Evolutionary conservation across 1,284 basidiomycete species (phyloP).

Genomic region (Fomitopsis pinicola): DNA sequence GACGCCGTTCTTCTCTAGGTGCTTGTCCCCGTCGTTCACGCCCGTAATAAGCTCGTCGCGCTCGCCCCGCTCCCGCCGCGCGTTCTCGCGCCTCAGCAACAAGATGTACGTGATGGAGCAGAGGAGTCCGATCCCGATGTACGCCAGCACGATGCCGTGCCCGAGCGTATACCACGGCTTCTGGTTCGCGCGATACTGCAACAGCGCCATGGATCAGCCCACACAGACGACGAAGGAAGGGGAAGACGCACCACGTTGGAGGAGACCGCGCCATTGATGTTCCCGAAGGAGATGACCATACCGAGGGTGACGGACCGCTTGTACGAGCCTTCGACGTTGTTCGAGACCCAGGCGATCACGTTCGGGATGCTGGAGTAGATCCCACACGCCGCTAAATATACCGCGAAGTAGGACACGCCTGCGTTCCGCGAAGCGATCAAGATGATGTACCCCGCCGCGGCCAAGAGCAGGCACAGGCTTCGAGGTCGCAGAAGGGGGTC

Average conservation of each 20-base stretch:
- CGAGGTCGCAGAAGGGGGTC: constrained; percentile 28
- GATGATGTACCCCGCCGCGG: constrained; percentile 61
- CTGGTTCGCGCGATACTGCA: constrained; percentile 18
- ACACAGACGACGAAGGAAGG: background rate
- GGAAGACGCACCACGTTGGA: constrained; percentile 40
- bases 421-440: constrained; percentile 57
- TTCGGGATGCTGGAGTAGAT: constrained; percentile 73
- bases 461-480: constrained; percentile 30
- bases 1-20: constrained; percentile 28
- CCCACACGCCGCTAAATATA: constrained; percentile 68
- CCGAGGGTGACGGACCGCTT: constrained; percentile 40
- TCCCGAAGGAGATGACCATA: constrained; percentile 39
- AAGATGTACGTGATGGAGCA: constrained; percentile 34
- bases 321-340: constrained; percentile 62
- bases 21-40: constrained; percentile 23
- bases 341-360: constrained; percentile 67
- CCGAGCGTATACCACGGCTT: constrained; percentile 46
- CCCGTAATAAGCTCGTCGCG: constrained; percentile 42
- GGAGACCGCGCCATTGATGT: constrained; percentile 42
- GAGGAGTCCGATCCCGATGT: constrained; percentile 44
- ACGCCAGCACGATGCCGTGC: constrained; percentile 46
- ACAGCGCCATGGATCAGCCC: background rate
- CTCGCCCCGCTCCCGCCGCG: constrained; percentile 39
- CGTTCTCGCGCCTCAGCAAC: constrained; percentile 39
- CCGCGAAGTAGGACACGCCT: constrained; percentile 64